Conservation (phyloP, 331 rosid species). For the Acacia concinna region DNA sequence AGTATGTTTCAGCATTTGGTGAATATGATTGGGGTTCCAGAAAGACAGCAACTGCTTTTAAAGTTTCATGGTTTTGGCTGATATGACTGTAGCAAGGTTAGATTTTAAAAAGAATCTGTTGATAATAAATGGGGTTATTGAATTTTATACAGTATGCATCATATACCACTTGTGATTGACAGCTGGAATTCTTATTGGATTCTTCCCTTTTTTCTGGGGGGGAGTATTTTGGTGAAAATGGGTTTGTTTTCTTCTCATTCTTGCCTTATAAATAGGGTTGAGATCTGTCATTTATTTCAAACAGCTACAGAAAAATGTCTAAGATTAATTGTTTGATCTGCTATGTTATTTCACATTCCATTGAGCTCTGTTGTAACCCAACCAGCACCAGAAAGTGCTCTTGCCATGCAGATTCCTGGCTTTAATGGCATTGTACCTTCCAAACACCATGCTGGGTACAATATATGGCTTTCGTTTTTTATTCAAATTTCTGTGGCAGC, state of each 20-base stretch:
- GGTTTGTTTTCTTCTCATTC: neutral
- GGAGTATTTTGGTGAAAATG: neutral
- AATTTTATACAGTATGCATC: neutral
- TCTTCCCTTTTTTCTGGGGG: too few species aligned
- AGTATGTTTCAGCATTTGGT: neutral
- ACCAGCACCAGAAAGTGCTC: constrained; percentile 56
- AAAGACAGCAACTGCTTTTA: neutral
- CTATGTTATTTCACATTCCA: constrained; percentile 16
- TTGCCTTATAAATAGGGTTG: neutral
- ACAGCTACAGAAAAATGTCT: neutral
- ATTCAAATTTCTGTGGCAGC: neutral
- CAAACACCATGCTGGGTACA: constrained; percentile 72
- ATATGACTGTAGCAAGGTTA: neutral
- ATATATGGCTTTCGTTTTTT: neutral
- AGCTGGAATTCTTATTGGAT: too few species aligned
- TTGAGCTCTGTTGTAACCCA: constrained; percentile 26
- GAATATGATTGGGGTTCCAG: neutral
- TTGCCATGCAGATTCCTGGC: constrained; percentile 55
- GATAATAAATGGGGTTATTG: neutral
- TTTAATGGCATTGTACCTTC: constrained; percentile 59
- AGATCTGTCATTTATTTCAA: neutral
- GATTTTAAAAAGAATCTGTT: neutral
- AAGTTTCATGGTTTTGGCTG: neutral
- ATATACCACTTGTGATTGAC: too few species aligned
- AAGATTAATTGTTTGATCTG: neutral